Base-by-base conservation (phyloP, 441 rosid genomes). In the Omphalea diandra region DNA sequence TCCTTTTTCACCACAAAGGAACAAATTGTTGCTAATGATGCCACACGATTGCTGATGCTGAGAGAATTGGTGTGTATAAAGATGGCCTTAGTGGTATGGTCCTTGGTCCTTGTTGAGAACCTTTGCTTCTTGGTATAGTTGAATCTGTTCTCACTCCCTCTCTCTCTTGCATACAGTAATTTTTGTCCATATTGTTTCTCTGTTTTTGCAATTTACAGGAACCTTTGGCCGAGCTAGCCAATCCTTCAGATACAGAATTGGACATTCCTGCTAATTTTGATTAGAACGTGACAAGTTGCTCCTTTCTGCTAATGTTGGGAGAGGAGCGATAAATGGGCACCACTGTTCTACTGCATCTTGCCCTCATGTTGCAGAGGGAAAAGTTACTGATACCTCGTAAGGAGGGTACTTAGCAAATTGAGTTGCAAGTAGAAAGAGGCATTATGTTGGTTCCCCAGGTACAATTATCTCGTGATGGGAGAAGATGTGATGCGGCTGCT, bases 231-330 rank as follows among this genome's bases (percentile, higher is more conserved):
- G 90, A 87, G 85, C 85, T 85, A 11, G 76, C 84, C 43, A 82
- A 84, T 81, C 87, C 92, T 54, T 87, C 92, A 20, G 89, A 89
- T 79, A 81, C 91, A 76, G 92, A 87, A 38, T 73, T 87, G 44
- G 88, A 85, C 58, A 79, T 83, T 49, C 86, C 87, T 74, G 81
- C 87, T 55, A 85, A 75, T 65, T 85, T 88, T 71, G 83, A 74
- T 75, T 86, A 85, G 81, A 75, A 81, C 82, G 77, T 60, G 60
- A 58, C 18, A 11, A 58, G 61, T 63, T 76, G 67, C 70, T 61
- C 29, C 29, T 57, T 70, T 61, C 61, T 69, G 32, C 17, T 3
- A 60, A 57, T 18, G 31, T 57, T 24, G 27, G 36, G 63, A 70
- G 74, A n/a, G n/a, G 71, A 32, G 58, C 24, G 27, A 32, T 32